Conservation (phyloP, 352 stramenopile species). For the Thalassiosira mediterranea region DNA sequence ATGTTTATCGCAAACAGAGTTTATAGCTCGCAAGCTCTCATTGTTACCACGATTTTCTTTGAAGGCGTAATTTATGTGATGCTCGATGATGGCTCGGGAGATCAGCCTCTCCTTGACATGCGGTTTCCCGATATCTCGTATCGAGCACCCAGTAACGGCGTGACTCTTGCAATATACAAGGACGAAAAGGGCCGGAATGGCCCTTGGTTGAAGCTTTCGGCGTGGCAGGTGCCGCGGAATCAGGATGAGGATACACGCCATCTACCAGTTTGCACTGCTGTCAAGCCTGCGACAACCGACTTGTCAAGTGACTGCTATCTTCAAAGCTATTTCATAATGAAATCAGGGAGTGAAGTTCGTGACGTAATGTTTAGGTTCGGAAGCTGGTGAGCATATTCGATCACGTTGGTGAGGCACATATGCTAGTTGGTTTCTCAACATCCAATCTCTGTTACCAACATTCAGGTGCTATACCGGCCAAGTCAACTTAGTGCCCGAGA, state of each 20-base stretch:
- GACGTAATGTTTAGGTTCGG: constrained; percentile 94
- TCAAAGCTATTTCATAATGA: constrained; percentile 79
- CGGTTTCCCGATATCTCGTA: constrained; percentile 91
- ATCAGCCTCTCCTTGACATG: constrained; percentile 93
- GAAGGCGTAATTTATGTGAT: constrained; percentile 91
- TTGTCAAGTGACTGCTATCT: constrained; percentile 69
- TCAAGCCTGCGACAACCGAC: constrained; percentile 26
- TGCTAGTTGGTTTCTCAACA: neutral
- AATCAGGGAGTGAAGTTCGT: constrained; percentile 52
- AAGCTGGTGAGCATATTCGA: too few species aligned
- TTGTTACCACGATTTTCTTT: constrained; percentile 81
- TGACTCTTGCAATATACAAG: constrained; percentile 83
- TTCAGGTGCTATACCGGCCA: constrained; percentile 91
- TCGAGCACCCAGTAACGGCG: constrained; percentile 87
- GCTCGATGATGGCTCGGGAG: constrained; percentile 88
- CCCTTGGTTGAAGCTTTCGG: constrained; percentile 88
- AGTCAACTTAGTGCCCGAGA: constrained; percentile 89
- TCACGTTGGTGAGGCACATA: constrained; percentile 73
- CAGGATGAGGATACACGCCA: constrained; percentile 11
- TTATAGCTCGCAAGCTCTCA: constrained; percentile 61
- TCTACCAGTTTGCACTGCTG: neutral
- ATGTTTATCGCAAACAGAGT: constrained; percentile 72
- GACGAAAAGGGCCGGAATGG: constrained; percentile 27
- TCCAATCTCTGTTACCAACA: too few species aligned
- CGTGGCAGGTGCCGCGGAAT: constrained; percentile 87